Percentiles rank a stretch among this genome's conserved stretches.
phyloP scores from a whole-genome alignment of 1,139 yeast species.

The Sporopachydermia cereana region DNA sequence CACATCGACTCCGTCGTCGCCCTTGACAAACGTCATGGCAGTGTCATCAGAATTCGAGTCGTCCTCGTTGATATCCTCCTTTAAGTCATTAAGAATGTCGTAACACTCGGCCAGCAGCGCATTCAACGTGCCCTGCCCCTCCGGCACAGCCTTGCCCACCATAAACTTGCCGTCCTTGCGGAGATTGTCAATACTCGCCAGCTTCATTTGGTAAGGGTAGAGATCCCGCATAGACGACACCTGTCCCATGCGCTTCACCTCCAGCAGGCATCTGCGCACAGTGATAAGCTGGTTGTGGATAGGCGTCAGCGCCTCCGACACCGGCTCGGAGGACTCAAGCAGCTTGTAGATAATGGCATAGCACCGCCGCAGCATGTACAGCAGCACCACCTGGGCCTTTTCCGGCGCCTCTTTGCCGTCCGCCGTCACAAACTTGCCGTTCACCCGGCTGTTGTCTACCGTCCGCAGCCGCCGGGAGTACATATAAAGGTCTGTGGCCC shows the following conservation, averaged over 20 bases:
- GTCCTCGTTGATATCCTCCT: conserved; percentile 75
- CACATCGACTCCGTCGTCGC: conserved; percentile 1
- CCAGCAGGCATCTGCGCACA: conserved; percentile 78
- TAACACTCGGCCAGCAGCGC: conserved; percentile 90
- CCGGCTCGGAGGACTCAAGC: conserved; percentile 88
- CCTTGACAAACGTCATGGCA: conserved; percentile 4
- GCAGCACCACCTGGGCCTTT: conserved; percentile 53
- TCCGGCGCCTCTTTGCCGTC: conserved; percentile 17
- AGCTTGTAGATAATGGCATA: conserved; percentile 82
- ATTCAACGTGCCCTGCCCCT: conserved; percentile 90
- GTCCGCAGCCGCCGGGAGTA: conserved; percentile 64
- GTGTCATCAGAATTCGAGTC: conserved; percentile 16
- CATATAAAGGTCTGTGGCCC: conserved; percentile 84
- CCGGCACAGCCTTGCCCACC: conserved; percentile 81
- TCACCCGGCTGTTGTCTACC: conserved; percentile 58
- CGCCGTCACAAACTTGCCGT: conserved; percentile 39
- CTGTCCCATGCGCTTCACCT: conserved; percentile 88
- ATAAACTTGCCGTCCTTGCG: conserved; percentile 86
- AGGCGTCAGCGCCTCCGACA: conserved; percentile 84
- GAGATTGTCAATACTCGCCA: conserved; percentile 77
- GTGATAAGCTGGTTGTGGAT: conserved; percentile 87
- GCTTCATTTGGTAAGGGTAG: conserved; percentile 90
- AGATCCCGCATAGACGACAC: conserved; percentile 75
- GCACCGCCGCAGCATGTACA: conserved; percentile 78
- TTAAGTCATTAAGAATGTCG: conserved; percentile 82